phyloP scores from a whole-genome alignment of 116 monocot genomes.

The Papilionanthe hybrid region DNA sequence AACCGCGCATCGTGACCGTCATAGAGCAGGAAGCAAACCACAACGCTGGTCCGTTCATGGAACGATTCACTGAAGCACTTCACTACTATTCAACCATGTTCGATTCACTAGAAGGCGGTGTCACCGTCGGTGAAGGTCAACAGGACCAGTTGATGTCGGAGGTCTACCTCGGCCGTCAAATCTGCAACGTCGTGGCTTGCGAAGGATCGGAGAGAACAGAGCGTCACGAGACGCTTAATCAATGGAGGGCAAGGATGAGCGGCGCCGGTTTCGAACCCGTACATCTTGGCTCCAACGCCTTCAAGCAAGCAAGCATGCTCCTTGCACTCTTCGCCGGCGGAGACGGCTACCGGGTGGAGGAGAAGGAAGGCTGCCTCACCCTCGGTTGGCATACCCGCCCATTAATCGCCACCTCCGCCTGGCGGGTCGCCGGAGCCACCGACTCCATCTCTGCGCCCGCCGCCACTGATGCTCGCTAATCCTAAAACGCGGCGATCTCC shows the following conservation, averaged over 20 bases:
- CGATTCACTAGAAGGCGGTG: slow-evolving; percentile 68
- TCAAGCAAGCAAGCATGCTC: slow-evolving; percentile 44
- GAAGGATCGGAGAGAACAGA: slow-evolving; percentile 43
- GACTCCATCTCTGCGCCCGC: background rate
- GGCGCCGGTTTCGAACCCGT: slow-evolving; percentile 41
- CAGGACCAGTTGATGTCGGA: slow-evolving; percentile 41
- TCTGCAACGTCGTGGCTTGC: slow-evolving; percentile 41
- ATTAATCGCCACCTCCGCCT: slow-evolving; percentile 41
- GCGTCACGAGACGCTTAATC: slow-evolving; percentile 39
- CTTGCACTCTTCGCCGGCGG: slow-evolving; percentile 38
- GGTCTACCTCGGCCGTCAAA: slow-evolving; percentile 40
- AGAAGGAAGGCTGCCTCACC: slow-evolving; percentile 37
- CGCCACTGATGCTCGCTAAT: background rate
- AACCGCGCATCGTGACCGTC: slow-evolving; percentile 65
- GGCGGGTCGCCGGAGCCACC: slow-evolving; percentile 21
- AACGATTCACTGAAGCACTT: slow-evolving; percentile 50
- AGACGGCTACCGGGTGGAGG: slow-evolving; percentile 32
- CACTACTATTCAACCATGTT: slow-evolving; percentile 98
- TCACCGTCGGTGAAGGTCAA: slow-evolving; percentile 2
- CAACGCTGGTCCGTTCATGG: slow-evolving; percentile 56
- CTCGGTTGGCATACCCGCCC: slow-evolving; percentile 42
- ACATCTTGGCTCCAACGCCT: slow-evolving; percentile 39
- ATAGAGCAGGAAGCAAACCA: slow-evolving; percentile 89
- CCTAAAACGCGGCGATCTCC: background rate
- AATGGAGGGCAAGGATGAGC: slow-evolving; percentile 28